phyloP scores from a whole-genome alignment of 1,284 basidiomycete genomes.

The Naganishia cerealis region DNA sequence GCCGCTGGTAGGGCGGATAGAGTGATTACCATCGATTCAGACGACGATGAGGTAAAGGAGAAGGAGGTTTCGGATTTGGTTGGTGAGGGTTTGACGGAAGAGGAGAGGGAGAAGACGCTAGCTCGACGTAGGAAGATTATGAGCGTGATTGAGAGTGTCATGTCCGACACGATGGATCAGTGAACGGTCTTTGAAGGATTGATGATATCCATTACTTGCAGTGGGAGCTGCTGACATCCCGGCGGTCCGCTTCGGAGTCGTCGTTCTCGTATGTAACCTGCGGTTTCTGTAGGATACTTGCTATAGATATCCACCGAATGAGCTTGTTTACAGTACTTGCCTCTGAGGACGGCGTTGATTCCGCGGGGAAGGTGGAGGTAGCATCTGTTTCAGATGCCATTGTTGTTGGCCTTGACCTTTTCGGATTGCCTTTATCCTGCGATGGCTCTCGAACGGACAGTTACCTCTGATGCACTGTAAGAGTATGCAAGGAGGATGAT shows the following conservation, averaged over 20 bases:
- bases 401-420: not conserved
- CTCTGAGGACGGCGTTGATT: not conserved
- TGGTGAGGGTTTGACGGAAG: not conserved
- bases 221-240: no score
- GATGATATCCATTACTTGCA: not conserved
- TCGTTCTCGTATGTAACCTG: no score
- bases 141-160: slow-evolving; percentile 24
- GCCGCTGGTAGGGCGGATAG: slow-evolving; percentile 6
- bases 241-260: no score
- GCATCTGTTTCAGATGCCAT: slow-evolving; percentile 14
- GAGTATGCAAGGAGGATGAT: not conserved
- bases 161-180: slow-evolving; percentile 10
- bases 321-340: no score
- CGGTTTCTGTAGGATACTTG: no score
- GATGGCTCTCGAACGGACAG: not conserved
- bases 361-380: not conserved
- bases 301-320: no score
- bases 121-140: slow-evolving; percentile 24
- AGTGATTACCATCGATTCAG: slow-evolving; percentile 14
- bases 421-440: not conserved
- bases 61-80: not conserved
- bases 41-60: not conserved
- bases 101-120: slow-evolving; percentile 11
- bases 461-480: not conserved
- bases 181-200: not conserved